Evolutionary conservation across 2,329 filamentous ascomycete species (phyloP), one percentile per base, ranked within the genome.

Genomic region (Ilyonectria destructans): DNA sequence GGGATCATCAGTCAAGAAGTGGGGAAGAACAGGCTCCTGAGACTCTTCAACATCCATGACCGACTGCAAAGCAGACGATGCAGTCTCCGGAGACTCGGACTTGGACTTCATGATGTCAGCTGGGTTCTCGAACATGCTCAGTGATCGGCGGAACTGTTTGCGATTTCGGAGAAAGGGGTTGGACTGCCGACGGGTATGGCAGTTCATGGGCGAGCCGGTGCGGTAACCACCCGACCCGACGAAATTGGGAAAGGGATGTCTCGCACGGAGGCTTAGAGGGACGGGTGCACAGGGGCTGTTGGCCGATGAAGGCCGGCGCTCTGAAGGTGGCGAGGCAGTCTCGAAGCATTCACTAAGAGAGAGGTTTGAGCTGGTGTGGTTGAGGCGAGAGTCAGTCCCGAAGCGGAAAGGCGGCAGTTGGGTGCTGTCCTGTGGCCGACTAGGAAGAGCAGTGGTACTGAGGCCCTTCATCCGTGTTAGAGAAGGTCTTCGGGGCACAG

Each of bases 71-170:
- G 74, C 69, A 67, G 80, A 75, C 4, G 80, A 78, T 12, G 80
- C 80, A 60, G 83, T 77, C 66, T 84, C 80, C 12, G 88, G 88
- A 52, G 90, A 89, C 71, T 92, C 81, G 2, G 79, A 85, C 80
- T 95, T 94, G 63, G 91, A 86, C 82, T 94, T 94, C 85, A 97
- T 93, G 62, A 98, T 87, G 78, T 98, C 96, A 72, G 90, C 93
- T 4, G 95, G 93, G 79, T 93, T 91, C 83, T 98, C 96, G 82
- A 97, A 99, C 96, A 99, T 99, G 87, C 96, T 98, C 78, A 98
- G 85, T 26, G 96, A 97, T 72, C 96, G 91, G 68, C 96, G 91
- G 78, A 96, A 96, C 80, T 96, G 93, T 78, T 97, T 97, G 72
- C 95, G 90, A 51, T 93, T 93, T 69, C 94, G 90, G 75, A 90